Base-by-base conservation (phyloP, 1,139 yeast species). In the Geotrichum candidum region DNA sequence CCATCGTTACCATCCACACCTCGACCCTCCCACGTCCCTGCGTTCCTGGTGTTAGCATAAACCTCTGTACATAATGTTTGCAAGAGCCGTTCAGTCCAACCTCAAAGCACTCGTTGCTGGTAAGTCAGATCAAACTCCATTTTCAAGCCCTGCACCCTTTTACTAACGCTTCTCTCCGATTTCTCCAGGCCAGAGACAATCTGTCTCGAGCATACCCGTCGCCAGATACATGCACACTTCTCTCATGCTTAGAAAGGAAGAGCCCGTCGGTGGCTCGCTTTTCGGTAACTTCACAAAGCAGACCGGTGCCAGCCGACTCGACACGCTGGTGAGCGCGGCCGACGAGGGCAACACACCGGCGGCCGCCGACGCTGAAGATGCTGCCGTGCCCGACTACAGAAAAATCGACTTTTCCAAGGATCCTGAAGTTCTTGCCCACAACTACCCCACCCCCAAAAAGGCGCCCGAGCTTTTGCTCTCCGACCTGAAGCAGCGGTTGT, bases 401-500 rank as follows among this genome's bases (percentile, higher is more conserved):
- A 58, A 56, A 25, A 56, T 60, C n/a, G 65, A 63, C 46, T 63
- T 58, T 41, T 57, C 62, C 18, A 55, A 61, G 38, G 64, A 63
- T 29, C 53, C 61, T 9, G 62, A 57, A 13, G 63, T 63, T 31
- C 41, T 59, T 9, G 62, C 56, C 9, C 33, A 23, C 18, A 63
- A 63, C 56, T 51, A 56, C 29, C 62, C 62, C 11, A 53, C 55
- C 9, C 60, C 81, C 66, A 70, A 76, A 65, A 65, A 74, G 61
- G 78, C 86, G 0, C 77, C 78, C 7, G 80, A 82, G 53, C 69
- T 75, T 53, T 73, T 83, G 29, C 73, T 91, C 29, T 82, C 91
- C 13, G 96, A 96, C n/a, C 78, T 90, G 65, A 91, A 90, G 74
- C 80, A 80, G 67, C 77, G 80, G 68, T 77, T 91, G 25, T 91